These are phyloP conservation scores for Phialophora expanda DNA, from an alignment of 2,329 filamentous ascomycete species.

Conservation along the genomic window DNA sequence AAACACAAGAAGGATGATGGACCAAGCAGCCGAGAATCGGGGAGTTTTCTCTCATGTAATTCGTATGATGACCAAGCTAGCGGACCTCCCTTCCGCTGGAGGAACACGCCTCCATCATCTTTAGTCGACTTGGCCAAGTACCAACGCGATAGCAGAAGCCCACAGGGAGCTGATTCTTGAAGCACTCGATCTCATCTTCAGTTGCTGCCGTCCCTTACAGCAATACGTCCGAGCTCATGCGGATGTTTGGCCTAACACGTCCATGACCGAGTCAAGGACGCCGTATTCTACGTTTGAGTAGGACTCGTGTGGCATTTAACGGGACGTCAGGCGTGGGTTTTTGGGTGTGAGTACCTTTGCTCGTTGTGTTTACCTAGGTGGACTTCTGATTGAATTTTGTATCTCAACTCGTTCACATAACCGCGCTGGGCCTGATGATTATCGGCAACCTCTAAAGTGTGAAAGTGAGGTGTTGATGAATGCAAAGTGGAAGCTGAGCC, in stretches of 20 bases:
- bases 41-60: background rate
- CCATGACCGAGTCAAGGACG: slow-evolving; percentile 38
- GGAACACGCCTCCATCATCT: background rate
- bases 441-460: too few species aligned
- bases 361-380: too few species aligned
- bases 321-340: too few species aligned
- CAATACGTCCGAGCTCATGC: background rate
- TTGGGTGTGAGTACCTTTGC: too few species aligned
- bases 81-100: background rate
- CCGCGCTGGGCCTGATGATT: too few species aligned
- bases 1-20: background rate
- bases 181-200: slow-evolving; percentile 8
- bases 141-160: background rate
- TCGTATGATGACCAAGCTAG: background rate
- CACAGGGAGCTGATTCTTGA: background rate
- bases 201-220: slow-evolving; percentile 6
- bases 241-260: background rate
- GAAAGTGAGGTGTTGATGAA: too few species aligned
- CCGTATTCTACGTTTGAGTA: slow-evolving; percentile 49
- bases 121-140: background rate
- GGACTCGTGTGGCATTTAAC: background rate
- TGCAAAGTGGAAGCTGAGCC: too few species aligned
- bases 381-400: too few species aligned
- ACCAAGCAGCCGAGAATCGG: background rate
- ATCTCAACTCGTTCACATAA: too few species aligned